phyloP scores from a whole-genome alignment of 2,329 filamentous ascomycete species.

The Zasmidium angulare region DNA sequence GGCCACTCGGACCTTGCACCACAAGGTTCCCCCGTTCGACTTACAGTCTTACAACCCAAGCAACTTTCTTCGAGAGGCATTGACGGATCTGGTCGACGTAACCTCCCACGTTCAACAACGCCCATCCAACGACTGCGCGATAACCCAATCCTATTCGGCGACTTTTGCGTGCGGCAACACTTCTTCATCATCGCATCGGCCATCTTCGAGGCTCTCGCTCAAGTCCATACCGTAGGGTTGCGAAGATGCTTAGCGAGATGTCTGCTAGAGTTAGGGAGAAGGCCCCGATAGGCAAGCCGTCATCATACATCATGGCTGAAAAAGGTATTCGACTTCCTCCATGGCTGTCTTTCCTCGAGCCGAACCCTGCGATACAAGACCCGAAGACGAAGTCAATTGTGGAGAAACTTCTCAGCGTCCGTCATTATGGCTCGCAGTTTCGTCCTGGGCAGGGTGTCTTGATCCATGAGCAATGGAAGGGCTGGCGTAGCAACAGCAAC shows the following conservation, averaged over 20 bases:
- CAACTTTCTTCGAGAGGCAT: neutral
- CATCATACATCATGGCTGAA: neutral
- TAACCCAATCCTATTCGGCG: neutral
- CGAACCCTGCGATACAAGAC: neutral
- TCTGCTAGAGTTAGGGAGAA: neutral
- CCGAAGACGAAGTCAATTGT: neutral
- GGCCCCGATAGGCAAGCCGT: neutral
- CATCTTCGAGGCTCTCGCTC: neutral
- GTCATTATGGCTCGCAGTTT: neutral
- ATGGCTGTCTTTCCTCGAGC: neutral
- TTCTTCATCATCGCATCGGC: neutral
- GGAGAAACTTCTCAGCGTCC: neutral
- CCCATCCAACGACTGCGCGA: neutral
- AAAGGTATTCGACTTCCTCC: neutral
- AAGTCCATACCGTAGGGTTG: neutral
- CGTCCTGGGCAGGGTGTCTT: neutral
- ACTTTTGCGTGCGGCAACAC: neutral
- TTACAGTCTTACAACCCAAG: neutral
- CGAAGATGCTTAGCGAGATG: neutral
- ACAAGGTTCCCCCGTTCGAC: too few species aligned
- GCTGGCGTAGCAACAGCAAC: neutral
- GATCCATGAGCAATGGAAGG: neutral
- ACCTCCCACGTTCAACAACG: neutral
- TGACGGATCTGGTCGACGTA: neutral
- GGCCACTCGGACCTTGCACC: conserved; percentile 69